Base-by-base conservation (phyloP, 2,329 filamentous ascomycete species). In the Claviceps sp. region DNA sequence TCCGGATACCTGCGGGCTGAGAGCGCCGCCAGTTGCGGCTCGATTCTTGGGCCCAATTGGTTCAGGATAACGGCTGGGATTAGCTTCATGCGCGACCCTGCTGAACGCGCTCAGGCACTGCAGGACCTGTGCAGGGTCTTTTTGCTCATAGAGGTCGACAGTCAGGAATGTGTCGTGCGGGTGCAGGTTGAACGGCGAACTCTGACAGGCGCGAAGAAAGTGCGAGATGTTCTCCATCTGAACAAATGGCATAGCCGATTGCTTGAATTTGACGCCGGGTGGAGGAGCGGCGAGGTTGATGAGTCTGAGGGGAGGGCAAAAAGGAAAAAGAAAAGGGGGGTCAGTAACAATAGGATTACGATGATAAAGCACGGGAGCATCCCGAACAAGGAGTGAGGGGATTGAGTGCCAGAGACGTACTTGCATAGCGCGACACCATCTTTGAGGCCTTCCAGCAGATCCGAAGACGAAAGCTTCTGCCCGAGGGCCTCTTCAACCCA, bases 171-270 rank as follows among this genome's bases (percentile, higher is more conserved):
- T 83, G 68, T 98, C 93, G 72, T 98, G 93, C 45, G 90, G 83
- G 53, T 88, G 89, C 54, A 98, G 81, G 67, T 83, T 90, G 50
- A 98, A 74, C 0, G 93, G 93, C 26, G 86, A 80, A 49, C 79
- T 74, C 68, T 95, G 87, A 72, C 90, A 95, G 54, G 88, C 89
- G 62, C 80, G 82, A 50, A 98, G 80, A 70, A 96, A 98, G 64
- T 95, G 88, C 4, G 90, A 94, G 63, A 98, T 96, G 66, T 98
- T 98, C 68, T 98, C 93, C 90, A 97, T 97, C 69, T 98, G 93
- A 42, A 97, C 91, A 65, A 98, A 98, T 0, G 93, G 93, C 91
- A 97, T 97, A 42, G 82, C 71, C 1, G 90, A 95, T 64, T 85
- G 77, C 71, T 97, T 97, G 78, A 86, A 97, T 66, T 85, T 88